phyloP scores from a whole-genome alignment of 2,329 filamentous ascomycete species.

The Phyllosticta citrichinensis region DNA sequence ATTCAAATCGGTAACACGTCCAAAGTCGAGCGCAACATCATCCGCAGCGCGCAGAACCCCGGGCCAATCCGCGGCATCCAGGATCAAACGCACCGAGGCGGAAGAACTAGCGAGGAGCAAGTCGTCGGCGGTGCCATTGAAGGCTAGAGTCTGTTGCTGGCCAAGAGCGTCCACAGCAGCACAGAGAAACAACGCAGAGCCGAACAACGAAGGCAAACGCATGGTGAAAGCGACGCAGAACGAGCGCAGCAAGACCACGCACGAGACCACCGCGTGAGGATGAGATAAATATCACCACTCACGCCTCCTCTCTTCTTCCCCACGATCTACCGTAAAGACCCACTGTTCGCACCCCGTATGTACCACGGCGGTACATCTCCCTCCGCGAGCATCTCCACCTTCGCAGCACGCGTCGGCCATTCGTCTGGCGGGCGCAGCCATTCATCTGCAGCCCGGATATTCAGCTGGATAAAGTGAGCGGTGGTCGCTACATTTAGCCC shows the following conservation, averaged over 20 bases:
- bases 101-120: constrained; percentile 21
- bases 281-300: background rate
- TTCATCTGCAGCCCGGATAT: background rate
- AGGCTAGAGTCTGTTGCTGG: constrained; percentile 41
- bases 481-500: background rate
- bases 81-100: constrained; percentile 22
- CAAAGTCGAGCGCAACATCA: constrained; percentile 59
- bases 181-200: background rate
- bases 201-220: background rate
- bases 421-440: background rate
- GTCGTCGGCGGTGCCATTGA: constrained; percentile 29
- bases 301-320: background rate
- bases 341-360: background rate
- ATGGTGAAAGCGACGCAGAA: background rate
- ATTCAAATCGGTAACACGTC: constrained; percentile 58
- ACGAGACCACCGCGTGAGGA: background rate
- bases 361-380: background rate
- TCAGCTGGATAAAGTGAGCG: background rate
- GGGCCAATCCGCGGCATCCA: constrained; percentile 47
- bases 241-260: background rate
- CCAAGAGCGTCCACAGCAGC: constrained; percentile 30
- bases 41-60: constrained; percentile 58
- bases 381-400: background rate
- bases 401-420: too few relatives aligned
- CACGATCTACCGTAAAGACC: background rate